These are phyloP conservation scores for Curvularia sp. DNA, from an alignment of 2,329 filamentous ascomycete genomes.

Conservation along the genomic window DNA sequence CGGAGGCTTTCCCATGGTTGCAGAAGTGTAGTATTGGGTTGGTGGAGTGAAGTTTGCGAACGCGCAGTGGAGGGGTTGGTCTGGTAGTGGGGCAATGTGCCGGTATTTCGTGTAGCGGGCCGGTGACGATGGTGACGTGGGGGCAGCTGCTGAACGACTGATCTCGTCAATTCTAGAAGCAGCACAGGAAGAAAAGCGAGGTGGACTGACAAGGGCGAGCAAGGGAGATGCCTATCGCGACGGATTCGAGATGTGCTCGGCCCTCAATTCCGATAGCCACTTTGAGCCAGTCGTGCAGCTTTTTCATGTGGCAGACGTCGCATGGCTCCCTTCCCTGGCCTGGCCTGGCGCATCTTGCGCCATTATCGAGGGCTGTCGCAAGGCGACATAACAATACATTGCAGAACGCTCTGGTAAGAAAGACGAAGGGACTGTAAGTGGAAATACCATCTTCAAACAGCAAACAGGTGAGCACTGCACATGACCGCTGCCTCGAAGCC, in stretches of 20 bases:
- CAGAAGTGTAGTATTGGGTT: slow-evolving; percentile 15
- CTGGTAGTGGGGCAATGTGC: slow-evolving; percentile 21
- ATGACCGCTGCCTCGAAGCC: slow-evolving; percentile 13
- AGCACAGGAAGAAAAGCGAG: slow-evolving; percentile 1
- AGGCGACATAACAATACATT: slow-evolving; percentile 2
- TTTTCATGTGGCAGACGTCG: not conserved
- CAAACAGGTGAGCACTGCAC: slow-evolving; percentile 10
- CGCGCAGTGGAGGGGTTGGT: slow-evolving; percentile 24
- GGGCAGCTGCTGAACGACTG: slow-evolving; percentile 7
- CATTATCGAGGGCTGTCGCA: slow-evolving; percentile 4
- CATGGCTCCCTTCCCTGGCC: too few relatives aligned
- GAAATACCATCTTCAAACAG: slow-evolving; percentile 4
- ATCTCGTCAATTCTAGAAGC: slow-evolving; percentile 2
- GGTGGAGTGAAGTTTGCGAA: slow-evolving; percentile 18
- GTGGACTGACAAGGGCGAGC: not conserved
- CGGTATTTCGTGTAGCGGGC: slow-evolving; percentile 21
- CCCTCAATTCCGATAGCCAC: slow-evolving; percentile 13
- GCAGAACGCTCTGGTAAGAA: not conserved
- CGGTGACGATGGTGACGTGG: slow-evolving; percentile 27
- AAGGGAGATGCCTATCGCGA: slow-evolving; percentile 10
- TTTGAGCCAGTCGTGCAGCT: slow-evolving; percentile 23
- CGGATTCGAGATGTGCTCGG: slow-evolving; percentile 12
- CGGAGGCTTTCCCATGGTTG: slow-evolving; percentile 53
- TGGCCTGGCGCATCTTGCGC: slow-evolving; percentile 16
- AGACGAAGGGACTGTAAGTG: not conserved